These are phyloP conservation scores for Diospyros lotus DNA, from an alignment of 148 eudicot genomes.

Conservation along the genomic window DNA sequence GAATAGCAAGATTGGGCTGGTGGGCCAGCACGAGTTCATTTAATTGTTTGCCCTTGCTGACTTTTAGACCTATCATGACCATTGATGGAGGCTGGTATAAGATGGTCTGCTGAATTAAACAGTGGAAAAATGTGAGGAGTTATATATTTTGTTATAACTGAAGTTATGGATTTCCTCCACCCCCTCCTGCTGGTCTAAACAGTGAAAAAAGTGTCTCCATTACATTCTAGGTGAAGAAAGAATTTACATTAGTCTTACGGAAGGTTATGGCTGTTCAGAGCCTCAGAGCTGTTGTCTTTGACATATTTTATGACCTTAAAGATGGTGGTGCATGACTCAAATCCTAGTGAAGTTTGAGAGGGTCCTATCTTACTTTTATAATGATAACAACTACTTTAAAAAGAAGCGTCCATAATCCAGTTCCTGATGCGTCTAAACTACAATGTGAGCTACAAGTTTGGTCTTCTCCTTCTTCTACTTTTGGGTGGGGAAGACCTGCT, in stretches of 20 bases:
- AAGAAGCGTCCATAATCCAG: background rate
- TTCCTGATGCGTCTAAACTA: background rate
- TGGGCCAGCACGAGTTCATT: background rate
- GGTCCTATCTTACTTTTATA: background rate
- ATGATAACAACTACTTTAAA: background rate
- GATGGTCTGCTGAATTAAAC: no score
- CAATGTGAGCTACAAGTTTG: conserved; percentile 5
- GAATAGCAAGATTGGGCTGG: background rate
- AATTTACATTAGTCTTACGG: background rate
- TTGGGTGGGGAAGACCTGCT: background rate
- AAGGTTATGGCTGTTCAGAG: no score
- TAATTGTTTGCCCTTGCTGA: background rate
- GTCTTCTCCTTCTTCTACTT: background rate
- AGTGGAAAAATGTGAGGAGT: no score
- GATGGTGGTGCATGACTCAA: background rate
- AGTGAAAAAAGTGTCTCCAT: no score
- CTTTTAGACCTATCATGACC: background rate
- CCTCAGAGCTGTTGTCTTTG: background rate
- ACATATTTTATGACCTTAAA: background rate
- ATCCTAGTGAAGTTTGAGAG: background rate
- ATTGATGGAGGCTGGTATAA: background rate
- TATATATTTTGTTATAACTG: no score
- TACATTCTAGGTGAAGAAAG: no score
- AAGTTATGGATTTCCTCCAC: no score
- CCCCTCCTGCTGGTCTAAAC: no score